Percentiles rank a stretch among this genome's conserved stretches.
Evolutionary conservation across 176 grass and related monocot species (phyloP).

Genomic region (Rhynchospora breviuscula): DNA sequence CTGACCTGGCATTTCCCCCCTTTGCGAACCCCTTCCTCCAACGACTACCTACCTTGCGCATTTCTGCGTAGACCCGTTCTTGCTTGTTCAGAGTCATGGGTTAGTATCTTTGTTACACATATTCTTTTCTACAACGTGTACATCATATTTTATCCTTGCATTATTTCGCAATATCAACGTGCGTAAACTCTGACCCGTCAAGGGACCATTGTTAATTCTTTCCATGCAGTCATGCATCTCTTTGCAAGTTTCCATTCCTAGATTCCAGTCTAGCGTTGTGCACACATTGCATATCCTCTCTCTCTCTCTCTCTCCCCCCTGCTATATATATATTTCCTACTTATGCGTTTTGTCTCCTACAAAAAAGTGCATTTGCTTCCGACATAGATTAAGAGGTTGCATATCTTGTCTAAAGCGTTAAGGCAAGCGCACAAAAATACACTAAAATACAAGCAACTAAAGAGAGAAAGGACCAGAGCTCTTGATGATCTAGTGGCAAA

Average conservation of each 20-base stretch:
- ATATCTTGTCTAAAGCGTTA: neutral
- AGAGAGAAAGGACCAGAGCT: neutral
- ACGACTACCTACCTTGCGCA: neutral
- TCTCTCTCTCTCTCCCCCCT: neutral
- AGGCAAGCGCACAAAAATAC: neutral
- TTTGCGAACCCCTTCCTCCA: neutral
- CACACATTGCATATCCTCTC: neutral
- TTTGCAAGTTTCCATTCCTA: neutral
- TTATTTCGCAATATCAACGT: neutral
- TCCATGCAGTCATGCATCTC: neutral
- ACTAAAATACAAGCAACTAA: neutral
- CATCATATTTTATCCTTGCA: neutral
- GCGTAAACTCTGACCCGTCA: neutral
- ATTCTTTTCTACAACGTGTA: neutral
- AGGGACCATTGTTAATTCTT: neutral
- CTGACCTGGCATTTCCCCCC: neutral
- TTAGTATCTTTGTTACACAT: neutral
- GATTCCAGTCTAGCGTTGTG: neutral
- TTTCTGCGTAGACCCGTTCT: slow-evolving; percentile 5
- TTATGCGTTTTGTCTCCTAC: neutral
- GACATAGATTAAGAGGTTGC: neutral
- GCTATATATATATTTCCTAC: slow-evolving; percentile 6
- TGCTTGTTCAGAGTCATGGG: neutral
- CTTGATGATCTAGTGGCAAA: too few species aligned
- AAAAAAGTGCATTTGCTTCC: neutral